Base-by-base conservation (phyloP, 169 alveolate genomes). In the Plasmodium yoelii region DNA sequence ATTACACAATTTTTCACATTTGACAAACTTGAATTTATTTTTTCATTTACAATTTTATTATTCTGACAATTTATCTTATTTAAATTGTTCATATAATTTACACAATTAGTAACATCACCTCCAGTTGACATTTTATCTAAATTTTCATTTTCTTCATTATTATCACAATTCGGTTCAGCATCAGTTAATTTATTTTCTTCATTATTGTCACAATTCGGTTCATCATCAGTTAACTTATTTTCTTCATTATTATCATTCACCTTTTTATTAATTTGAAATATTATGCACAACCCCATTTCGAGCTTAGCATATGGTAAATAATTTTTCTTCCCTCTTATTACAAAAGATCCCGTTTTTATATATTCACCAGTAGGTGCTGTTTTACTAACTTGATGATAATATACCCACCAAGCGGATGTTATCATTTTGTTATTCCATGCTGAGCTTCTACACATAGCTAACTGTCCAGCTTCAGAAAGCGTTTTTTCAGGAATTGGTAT, bases 341-440 rank as follows among this genome's bases (percentile, higher is more conserved):
- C 96, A 92, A 98, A 98, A 46, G 98, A 87, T 13, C 99, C 99
- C 49, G 98, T 96, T 24, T 97, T 94, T 24, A 98, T 80, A 67
- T 96, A 97, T 80, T 95, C 97, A 7, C 99, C 99, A 19, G 98
- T 94, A 24, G 99, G 99, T 1, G 99, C 98, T n/a, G 99, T 95
- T 88, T 98, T 98, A 4, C 98, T 93, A 60, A 98, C 99, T 91
- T 98, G 98, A 49, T 96, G 97, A 64, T 97, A 97, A 84, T 96
- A 93, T 19, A 98, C 99, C 99, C 99, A 98, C 98, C 99, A 98
- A 12, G 98, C 99, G 5, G 98, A 93, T 15, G 96, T 94, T 7
- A 96, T 93, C 44, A 96, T 92, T 92, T 98, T 98, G 53, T 95
- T 88, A 69, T 90, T 98, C 99, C 99, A 98, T 1, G 99, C 99